Evolutionary conservation across 345 rosid species (phyloP), one percentile per base, ranked within the genome.

Genomic region (Populus tremula): DNA sequence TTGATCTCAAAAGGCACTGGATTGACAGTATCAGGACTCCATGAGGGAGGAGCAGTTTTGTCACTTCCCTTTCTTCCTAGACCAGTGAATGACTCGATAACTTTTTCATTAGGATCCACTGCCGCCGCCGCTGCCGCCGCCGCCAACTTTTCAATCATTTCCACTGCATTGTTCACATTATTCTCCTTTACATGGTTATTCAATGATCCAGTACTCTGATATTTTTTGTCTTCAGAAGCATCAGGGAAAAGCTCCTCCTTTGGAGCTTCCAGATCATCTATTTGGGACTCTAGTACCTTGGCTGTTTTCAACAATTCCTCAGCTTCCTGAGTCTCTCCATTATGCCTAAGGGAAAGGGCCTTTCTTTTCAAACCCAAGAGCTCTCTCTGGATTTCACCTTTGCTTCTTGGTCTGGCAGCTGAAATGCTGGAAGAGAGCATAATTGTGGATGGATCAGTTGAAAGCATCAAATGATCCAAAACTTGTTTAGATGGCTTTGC

Each of bases 281-380:
- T 74, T 68, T 91, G 84, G 47, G 85, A 86, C 79, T 92, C 90
- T 64, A 91, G 59, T 47, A 76, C 83, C 77, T 78, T 80, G 14
- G 88, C 89, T 79, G 69, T 82, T 66, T 78, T 82, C 81, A 86
- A 78, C 80, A 88, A 29, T 71, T 86, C 90, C 64, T 89, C 93
- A 25, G 90, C 90, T 41, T 88, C 91, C 70, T 78, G 89, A 45
- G 74, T 78, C 74, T 90, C 79, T 74, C 94, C 92, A 75, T 85
- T 84, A 63, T 90, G 89, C 69, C 87, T 87, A 70, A 73, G 80
- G 50, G 88, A 87, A 82, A 88, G 90, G 49, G 88, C 91, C 74
- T 86, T 88, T 75, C 92, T 88, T 80, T 88, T 89, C 77, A 91
- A 79, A 74, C 84, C 88, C 75, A 88, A 61, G 63, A 88, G 92